phyloP scores from a whole-genome alignment of 1,139 yeast species.

The Chernovozyma aurita region DNA sequence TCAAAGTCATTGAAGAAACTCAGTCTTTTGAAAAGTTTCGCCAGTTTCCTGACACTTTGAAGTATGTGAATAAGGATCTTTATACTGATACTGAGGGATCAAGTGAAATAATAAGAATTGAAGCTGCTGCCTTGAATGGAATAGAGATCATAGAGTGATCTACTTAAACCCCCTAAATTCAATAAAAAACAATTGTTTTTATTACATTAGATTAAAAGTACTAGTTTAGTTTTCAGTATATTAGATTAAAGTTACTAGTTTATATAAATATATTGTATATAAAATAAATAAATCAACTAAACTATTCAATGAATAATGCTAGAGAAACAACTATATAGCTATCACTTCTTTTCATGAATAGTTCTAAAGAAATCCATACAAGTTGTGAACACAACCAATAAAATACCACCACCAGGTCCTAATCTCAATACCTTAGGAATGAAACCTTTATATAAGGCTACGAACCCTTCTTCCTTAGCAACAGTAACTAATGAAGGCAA shows the following conservation, averaged over 20 bases:
- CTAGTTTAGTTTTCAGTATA: too few species aligned
- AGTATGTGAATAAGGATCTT: slow-evolving; percentile 6
- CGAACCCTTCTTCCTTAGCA: slow-evolving; percentile 83
- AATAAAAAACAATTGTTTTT: too few species aligned
- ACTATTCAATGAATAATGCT: too few species aligned
- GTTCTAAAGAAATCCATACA: slow-evolving; percentile 92
- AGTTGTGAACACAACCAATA: slow-evolving; percentile 89
- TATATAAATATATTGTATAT: not conserved
- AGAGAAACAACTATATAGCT: too few species aligned
- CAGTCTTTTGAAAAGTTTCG: slow-evolving; percentile 1
- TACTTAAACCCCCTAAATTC: too few species aligned
- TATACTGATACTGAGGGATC: slow-evolving; percentile 7
- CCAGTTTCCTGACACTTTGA: slow-evolving; percentile 12
- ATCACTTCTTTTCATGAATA: slow-evolving; percentile 30
- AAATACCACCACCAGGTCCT: slow-evolving; percentile 99
- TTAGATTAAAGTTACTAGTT: too few species aligned
- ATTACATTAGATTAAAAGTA: too few species aligned
- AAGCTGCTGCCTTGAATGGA: slow-evolving; percentile 3
- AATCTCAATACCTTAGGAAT: slow-evolving; percentile 94
- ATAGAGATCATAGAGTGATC: not conserved
- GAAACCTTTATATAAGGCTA: slow-evolving; percentile 90
- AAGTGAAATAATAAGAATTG: slow-evolving; percentile 7
- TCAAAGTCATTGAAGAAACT: slow-evolving; percentile 10
- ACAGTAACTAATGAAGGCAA: slow-evolving; percentile 74
- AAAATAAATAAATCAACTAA: not conserved